Evolutionary conservation across 345 rosid genomes (phyloP).

Genomic region (Bretschneidera sinensis): DNA sequence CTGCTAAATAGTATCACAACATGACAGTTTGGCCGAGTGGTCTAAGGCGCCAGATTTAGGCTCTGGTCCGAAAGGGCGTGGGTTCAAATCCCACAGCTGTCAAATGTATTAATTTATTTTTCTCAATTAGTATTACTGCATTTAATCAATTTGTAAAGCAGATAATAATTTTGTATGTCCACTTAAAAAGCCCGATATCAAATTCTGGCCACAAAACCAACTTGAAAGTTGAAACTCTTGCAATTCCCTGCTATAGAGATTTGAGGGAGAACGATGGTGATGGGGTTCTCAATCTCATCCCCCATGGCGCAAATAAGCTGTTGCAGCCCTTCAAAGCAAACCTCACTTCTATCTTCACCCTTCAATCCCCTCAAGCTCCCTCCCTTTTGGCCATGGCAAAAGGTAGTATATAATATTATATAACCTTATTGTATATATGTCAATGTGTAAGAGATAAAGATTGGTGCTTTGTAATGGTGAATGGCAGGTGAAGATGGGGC

Average conservation of each 20-base stretch:
- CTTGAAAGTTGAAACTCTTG: no score
- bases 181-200: constrained; percentile 3
- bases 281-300: constrained; percentile 44
- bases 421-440: not conserved
- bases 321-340: constrained; percentile 31
- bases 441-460: not conserved
- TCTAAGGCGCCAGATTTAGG: constrained; percentile 94
- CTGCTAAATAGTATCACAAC: no score
- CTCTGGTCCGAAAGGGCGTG: constrained; percentile 97
- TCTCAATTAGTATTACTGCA: no score
- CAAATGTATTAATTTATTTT: no score
- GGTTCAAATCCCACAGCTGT: constrained; percentile 96
- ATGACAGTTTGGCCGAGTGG: constrained; percentile 88
- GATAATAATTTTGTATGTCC: no score
- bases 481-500: constrained; percentile 79
- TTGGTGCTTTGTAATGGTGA: not conserved
- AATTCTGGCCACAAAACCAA: constrained; percentile 9
- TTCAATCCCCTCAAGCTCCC: constrained; percentile 64
- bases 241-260: no score
- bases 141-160: no score
- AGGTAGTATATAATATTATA: constrained; percentile 38
- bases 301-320: constrained; percentile 30
- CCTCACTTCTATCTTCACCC: constrained; percentile 26
- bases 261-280: no score
- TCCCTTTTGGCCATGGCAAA: constrained; percentile 87